Percentiles rank a stretch among this genome's conserved stretches.
Evolutionary conservation across 805 yeast genomes (phyloP).

Genomic region (Diddensiella transvaalensis): DNA sequence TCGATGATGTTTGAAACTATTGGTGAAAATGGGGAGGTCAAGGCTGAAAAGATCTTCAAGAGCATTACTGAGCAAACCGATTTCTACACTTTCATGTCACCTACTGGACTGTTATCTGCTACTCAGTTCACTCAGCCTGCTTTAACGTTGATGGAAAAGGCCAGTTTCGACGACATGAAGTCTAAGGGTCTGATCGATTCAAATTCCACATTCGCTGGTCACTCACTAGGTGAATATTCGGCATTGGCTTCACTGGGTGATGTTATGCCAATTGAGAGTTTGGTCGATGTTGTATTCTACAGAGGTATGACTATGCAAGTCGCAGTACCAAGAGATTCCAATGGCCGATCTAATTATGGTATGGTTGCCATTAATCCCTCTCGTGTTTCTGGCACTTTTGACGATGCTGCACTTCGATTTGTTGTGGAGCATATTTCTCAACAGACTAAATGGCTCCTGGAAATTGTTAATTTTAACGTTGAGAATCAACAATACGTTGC

Average conservation of each 20-base stretch:
- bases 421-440: slow-evolving; percentile 84
- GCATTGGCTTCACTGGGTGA: slow-evolving; percentile 96
- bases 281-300: slow-evolving; percentile 97
- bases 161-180: slow-evolving; percentile 96
- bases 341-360: slow-evolving; percentile 97
- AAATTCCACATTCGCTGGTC: slow-evolving; percentile 96
- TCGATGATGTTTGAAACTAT: slow-evolving; percentile 97
- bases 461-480: slow-evolving; percentile 97
- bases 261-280: slow-evolving; percentile 96
- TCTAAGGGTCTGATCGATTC: slow-evolving; percentile 92
- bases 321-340: slow-evolving; percentile 95
- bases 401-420: slow-evolving; percentile 88
- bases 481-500: slow-evolving; percentile 98
- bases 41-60: slow-evolving; percentile 93
- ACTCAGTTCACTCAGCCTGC: slow-evolving; percentile 99
- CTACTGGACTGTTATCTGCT: slow-evolving; percentile 92
- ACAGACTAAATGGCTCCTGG: slow-evolving; percentile 90
- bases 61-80: slow-evolving; percentile 77
- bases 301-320: slow-evolving; percentile 99
- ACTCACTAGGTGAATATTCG: slow-evolving; percentile 98
- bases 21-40: slow-evolving; percentile 74
- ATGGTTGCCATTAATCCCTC: slow-evolving; percentile 99
- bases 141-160: slow-evolving; percentile 97
- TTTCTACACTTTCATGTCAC: slow-evolving; percentile 84
- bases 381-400: slow-evolving; percentile 82